Base-by-base conservation (phyloP, 768 basidiomycete species). In the Xanthoconium stramineum region DNA sequence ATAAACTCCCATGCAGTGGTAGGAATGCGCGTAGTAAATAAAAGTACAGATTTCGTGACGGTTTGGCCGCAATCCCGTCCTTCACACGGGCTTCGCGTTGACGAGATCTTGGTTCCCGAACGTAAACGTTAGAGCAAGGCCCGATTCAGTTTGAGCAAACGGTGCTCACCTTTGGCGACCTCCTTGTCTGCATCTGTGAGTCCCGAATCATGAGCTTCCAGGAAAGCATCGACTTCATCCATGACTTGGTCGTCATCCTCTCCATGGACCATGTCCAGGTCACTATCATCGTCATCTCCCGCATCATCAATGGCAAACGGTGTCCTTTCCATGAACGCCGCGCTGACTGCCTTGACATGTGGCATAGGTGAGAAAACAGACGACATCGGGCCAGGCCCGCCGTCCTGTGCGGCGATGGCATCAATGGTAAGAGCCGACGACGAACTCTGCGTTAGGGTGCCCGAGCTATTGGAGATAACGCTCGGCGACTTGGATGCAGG, bases 291-390 rank as follows among this genome's bases (percentile, higher is more conserved):
- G 29, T 88, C 67, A 12, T 68, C 68, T 50, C 85, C 88, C 5
- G 87, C 91, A 71, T 94, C 93, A 66, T 99, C 97, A 57, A 98
- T 97, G n/a, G 93, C 93, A 69, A 99, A 99, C 60, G 89, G 88
- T 28, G 92, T 94, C 42, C 96, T 79, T 69, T 96, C 91, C 88
- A 95, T 88, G 45, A 93, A 78, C 32, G 91, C 90, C 33, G 88
- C 88, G 60, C 83, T 89, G 49, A 88, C 90, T 0, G 85, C 87
- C 63, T 87, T 79, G 47, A 91, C 76, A 75, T 89, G 81, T 7
- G 86, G 80, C 68, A 84, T 76, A 20, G 85, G 80, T 28, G 83
- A 80, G 43, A 81, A 76, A 29, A 50, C 33, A 39, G 71, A 69
- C 61, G 56, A 60, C 44, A 36, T n/a, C 58, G 75, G 39, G 37